These are phyloP conservation scores for Trichophyton verrucosum DNA, from an alignment of 2,329 filamentous ascomycete species.

Conservation along the genomic window DNA sequence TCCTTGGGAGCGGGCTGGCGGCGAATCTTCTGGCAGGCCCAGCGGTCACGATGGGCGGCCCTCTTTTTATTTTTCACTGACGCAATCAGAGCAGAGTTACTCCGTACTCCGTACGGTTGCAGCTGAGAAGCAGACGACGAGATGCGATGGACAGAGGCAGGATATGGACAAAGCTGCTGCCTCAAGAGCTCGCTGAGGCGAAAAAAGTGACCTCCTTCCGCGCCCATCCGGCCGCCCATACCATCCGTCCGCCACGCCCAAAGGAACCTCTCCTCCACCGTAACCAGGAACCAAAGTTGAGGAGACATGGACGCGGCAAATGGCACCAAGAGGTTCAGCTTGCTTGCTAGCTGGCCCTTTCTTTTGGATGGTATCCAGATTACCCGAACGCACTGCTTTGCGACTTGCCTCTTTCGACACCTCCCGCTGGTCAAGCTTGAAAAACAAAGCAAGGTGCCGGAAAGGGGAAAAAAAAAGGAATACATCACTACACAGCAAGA, in stretches of 20 bases:
- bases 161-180: background rate
- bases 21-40: slow-evolving; percentile 4
- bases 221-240: slow-evolving; percentile 1
- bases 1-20: slow-evolving; percentile 3
- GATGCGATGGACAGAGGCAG: background rate
- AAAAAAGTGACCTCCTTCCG: background rate
- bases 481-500: background rate
- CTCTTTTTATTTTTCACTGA: background rate
- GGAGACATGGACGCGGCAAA: background rate
- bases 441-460: background rate
- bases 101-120: background rate
- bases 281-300: background rate
- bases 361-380: background rate
- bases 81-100: background rate
- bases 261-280: background rate
- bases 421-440: background rate
- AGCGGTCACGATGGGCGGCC: background rate
- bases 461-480: background rate
- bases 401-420: background rate
- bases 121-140: background rate
- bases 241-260: background rate
- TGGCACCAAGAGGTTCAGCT: background rate
- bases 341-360: background rate
- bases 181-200: background rate
- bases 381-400: background rate